Conservation (phyloP, 352 stramenopile genomes). For the Phytophthora macrochlamydospora region DNA sequence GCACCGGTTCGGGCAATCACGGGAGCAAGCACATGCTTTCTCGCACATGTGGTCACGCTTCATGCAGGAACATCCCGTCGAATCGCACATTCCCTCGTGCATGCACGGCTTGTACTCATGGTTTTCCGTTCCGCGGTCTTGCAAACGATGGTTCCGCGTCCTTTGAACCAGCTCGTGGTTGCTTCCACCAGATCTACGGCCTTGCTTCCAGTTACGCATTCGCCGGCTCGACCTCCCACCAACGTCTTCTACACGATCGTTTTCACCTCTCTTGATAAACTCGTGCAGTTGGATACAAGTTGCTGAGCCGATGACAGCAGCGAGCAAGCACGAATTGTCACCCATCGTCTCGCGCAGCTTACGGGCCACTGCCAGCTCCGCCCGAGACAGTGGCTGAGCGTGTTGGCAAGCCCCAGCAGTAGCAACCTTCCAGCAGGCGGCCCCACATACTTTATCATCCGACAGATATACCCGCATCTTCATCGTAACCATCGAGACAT, state of each 20-base stretch:
- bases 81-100: constrained; percentile 67
- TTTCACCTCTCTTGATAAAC: constrained; percentile 41
- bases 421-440: constrained; percentile 42
- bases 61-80: constrained; percentile 66
- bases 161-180: constrained; percentile 67
- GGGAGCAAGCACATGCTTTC: constrained; percentile 46
- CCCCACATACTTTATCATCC: constrained; percentile 31
- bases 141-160: constrained; percentile 65
- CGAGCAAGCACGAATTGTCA: constrained; percentile 71
- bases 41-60: constrained; percentile 53
- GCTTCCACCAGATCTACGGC: constrained; percentile 37
- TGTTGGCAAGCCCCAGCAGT: background rate
- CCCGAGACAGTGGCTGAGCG: constrained; percentile 6
- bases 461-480: constrained; percentile 53
- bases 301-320: constrained; percentile 47
- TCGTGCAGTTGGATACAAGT: constrained; percentile 50
- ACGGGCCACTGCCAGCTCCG: constrained; percentile 55
- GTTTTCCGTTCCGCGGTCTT: constrained; percentile 57
- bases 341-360: constrained; percentile 63
- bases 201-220: constrained; percentile 51
- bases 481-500: constrained; percentile 40
- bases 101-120: constrained; percentile 81
- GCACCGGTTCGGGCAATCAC: constrained; percentile 50
- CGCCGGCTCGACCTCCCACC: constrained; percentile 12
- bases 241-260: constrained; percentile 4